These are phyloP conservation scores for Ganoderma meredithae DNA, from an alignment of 1,284 basidiomycete genomes.

Conservation along the genomic window DNA sequence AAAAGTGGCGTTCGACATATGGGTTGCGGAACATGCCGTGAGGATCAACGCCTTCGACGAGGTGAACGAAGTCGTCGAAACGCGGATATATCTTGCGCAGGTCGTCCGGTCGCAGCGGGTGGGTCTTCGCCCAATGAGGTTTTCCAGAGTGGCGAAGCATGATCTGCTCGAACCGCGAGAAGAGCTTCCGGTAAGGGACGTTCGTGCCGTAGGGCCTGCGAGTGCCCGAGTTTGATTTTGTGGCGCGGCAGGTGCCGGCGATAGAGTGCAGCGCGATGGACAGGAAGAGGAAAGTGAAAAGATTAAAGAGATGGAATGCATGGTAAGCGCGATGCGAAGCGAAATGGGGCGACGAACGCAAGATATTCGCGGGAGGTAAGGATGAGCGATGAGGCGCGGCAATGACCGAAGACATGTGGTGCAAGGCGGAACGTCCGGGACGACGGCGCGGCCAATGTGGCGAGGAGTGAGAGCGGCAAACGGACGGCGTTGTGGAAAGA, in stretches of 20 bases:
- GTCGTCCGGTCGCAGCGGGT: conserved; percentile 73
- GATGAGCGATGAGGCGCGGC: conserved; percentile 8
- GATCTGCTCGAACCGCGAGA: conserved; percentile 83
- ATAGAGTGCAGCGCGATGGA: neutral
- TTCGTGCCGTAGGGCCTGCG: conserved; percentile 88
- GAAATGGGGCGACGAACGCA: conserved; percentile 5
- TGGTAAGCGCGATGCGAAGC: conserved; percentile 5
- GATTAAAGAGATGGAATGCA: conserved; percentile 4
- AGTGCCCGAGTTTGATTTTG: neutral
- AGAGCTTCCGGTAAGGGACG: conserved; percentile 88
- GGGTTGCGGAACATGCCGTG: conserved; percentile 82
- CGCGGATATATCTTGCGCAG: conserved; percentile 82
- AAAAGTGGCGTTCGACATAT: conserved; percentile 79
- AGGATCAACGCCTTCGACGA: conserved; percentile 83
- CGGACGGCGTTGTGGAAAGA: conserved; percentile 6
- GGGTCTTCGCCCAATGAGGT: conserved; percentile 98
- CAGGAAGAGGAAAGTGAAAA: conserved; percentile 3
- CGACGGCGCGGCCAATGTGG: conserved; percentile 12
- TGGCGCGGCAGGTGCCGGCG: conserved; percentile 1
- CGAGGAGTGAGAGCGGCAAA: neutral
- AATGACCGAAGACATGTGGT: conserved; percentile 10
- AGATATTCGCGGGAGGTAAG: conserved; percentile 1
- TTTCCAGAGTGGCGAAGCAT: conserved; percentile 79
- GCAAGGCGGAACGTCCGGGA: conserved; percentile 17
- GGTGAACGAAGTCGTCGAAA: conserved; percentile 81